Evolutionary conservation across 2,329 filamentous ascomycete species (phyloP).

Genomic region (Coccinonectria pachysandricola): DNA sequence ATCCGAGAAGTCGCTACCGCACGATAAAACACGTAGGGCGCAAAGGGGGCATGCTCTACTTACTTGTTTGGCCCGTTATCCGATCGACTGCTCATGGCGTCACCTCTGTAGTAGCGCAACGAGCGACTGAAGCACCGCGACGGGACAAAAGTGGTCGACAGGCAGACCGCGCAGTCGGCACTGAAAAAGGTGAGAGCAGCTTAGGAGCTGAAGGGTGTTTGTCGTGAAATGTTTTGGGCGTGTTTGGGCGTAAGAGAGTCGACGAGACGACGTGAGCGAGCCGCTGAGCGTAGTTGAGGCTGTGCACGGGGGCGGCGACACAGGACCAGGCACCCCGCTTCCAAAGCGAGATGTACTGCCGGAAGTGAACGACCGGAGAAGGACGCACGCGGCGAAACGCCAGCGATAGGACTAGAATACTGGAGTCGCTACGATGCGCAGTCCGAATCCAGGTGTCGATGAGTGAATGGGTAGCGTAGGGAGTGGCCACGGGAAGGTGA

Average conservation of each 20-base stretch:
- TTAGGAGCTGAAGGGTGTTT: too few relatives aligned
- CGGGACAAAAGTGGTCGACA: slow-evolving; percentile 7
- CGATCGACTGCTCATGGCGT: slow-evolving; percentile 25
- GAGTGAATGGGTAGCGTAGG: too few relatives aligned
- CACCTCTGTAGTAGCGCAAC: slow-evolving; percentile 18
- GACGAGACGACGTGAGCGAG: slow-evolving; percentile 8
- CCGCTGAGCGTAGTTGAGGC: slow-evolving; percentile 18
- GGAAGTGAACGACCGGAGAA: slow-evolving; percentile 15
- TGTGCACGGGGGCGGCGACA: slow-evolving; percentile 21
- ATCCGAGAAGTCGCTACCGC: too few relatives aligned
- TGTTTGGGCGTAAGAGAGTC: too few relatives aligned
- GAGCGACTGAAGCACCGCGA: slow-evolving; percentile 17
- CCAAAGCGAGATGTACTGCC: slow-evolving; percentile 16
- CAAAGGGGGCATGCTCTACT: too few relatives aligned
- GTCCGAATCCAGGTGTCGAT: too few relatives aligned
- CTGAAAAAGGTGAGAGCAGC: slow-evolving; percentile 9
- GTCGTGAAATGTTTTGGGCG: too few relatives aligned
- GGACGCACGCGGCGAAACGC: slow-evolving; percentile 6
- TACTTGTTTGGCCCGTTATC: slow-evolving; percentile 28
- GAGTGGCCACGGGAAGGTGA: too few relatives aligned
- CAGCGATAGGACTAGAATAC: too few relatives aligned
- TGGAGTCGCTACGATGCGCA: too few relatives aligned
- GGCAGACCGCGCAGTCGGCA: slow-evolving; percentile 10
- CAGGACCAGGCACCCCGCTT: slow-evolving; percentile 21
- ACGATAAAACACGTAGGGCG: too few relatives aligned